phyloP scores from a whole-genome alignment of 768 basidiomycete species.

The Crepidotus variabilis region DNA sequence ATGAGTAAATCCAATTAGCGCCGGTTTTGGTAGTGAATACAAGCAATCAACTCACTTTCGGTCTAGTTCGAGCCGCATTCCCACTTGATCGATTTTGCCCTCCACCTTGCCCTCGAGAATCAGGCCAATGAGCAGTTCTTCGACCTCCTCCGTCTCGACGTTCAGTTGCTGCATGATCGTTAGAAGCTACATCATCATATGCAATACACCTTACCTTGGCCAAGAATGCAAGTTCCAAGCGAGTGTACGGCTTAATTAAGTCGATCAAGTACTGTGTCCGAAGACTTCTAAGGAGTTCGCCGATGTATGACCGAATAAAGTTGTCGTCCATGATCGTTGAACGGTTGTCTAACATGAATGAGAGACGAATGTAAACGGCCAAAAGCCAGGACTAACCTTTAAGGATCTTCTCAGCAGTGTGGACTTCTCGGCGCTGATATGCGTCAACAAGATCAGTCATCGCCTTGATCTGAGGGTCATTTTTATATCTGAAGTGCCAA shows the following conservation, averaged over 20 bases:
- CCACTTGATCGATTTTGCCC: conserved; percentile 94
- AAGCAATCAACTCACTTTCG: conserved; percentile 41
- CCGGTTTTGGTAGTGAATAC: not conserved
- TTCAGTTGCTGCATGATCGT: conserved; percentile 75
- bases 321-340: conserved; percentile 94
- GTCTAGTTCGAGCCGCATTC: conserved; percentile 89
- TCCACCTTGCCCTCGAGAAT: conserved; percentile 98
- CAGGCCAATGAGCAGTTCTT: conserved; percentile 88
- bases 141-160: conserved; percentile 87
- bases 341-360: conserved; percentile 65
- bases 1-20: not conserved
- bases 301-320: conserved; percentile 95
- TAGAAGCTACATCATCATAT: not conserved
- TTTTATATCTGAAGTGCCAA: conserved; percentile 71
- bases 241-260: conserved; percentile 95
- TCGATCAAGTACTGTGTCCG: conserved; percentile 97
- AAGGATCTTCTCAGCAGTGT: conserved; percentile 94
- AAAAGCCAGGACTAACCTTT: conserved; percentile 47
- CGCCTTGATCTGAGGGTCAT: conserved; percentile 92
- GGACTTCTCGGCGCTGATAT: conserved; percentile 94
- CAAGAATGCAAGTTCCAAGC: conserved; percentile 89
- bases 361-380: not conserved
- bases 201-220: conserved; percentile 59
- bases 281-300: conserved; percentile 89
- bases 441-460: conserved; percentile 98